Evolutionary conservation across 495 filamentous ascomycete genomes (phyloP).

Genomic region (Penicillium antarcticum): DNA sequence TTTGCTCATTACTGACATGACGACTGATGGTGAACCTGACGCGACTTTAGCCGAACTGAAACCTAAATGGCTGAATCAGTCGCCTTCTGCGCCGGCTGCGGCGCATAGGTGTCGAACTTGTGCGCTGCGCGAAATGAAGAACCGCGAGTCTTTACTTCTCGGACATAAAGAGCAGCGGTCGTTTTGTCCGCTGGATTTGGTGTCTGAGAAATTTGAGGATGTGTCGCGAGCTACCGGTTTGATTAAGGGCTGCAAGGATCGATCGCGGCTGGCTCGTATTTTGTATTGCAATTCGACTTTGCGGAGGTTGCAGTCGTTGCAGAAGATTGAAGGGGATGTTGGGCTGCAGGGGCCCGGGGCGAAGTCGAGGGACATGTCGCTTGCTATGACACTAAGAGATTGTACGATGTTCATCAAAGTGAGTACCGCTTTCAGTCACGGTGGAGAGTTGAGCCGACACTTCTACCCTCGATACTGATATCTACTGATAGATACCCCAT

Average conservation of each 20-base stretch:
- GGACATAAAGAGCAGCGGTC: constrained; percentile 29
- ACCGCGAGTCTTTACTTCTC: constrained; percentile 21
- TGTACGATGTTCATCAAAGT: constrained; percentile 79
- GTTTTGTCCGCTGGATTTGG: constrained; percentile 58
- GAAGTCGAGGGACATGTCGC: constrained; percentile 32
- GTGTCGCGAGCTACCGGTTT: constrained; percentile 34
- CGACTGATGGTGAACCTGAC: constrained; percentile 35
- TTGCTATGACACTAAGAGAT: constrained; percentile 87
- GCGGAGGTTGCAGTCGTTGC: constrained; percentile 31
- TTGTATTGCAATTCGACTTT: constrained; percentile 37
- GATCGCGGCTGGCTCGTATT: constrained; percentile 30
- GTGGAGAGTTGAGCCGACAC: background rate
- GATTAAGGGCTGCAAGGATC: constrained; percentile 37
- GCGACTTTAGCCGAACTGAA: constrained; percentile 74
- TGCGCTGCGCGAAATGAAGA: constrained; percentile 64
- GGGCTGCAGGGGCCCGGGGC: constrained; percentile 33
- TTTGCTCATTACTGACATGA: constrained; percentile 82
- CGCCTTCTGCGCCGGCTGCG: constrained; percentile 65
- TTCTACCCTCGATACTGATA: background rate
- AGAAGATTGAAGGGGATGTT: constrained; percentile 33
- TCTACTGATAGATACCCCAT: constrained; percentile 16
- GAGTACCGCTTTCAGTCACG: constrained; percentile 6
- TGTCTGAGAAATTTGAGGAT: constrained; percentile 37
- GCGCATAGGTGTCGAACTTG: constrained; percentile 81
- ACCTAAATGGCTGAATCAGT: constrained; percentile 90